phyloP scores from a whole-genome alignment of 192 early-diverging fungal genomes.

The Ambispora gerdemannii region DNA sequence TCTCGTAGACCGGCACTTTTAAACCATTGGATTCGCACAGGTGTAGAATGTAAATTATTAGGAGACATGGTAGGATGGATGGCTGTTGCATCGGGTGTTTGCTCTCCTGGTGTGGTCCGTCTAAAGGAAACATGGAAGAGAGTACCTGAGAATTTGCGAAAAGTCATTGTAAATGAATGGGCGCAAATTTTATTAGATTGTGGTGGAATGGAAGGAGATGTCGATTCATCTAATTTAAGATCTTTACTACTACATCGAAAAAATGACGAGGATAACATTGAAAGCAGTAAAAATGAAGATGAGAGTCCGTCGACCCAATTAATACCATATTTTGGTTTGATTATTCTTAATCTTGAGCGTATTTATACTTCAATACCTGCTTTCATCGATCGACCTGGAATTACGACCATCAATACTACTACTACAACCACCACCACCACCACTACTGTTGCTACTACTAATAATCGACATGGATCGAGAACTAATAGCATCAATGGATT shows the following conservation, averaged over 20 bases:
- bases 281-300: too few species aligned
- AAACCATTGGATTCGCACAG: slow-evolving; percentile 68
- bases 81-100: slow-evolving; percentile 64
- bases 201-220: slow-evolving; percentile 49
- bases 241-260: too few species aligned
- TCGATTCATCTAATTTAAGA: slow-evolving; percentile 48
- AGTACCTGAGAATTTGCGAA: slow-evolving; percentile 47
- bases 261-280: too few species aligned
- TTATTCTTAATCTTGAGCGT: slow-evolving; percentile 52
- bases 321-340: slow-evolving; percentile 63
- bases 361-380: slow-evolving; percentile 40
- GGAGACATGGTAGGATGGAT: slow-evolving; percentile 66
- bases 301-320: too few species aligned
- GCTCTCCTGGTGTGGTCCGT: slow-evolving; percentile 61
- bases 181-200: slow-evolving; percentile 41
- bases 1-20: slow-evolving; percentile 52
- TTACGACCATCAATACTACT: background rate
- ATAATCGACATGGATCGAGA: background rate
- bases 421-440: background rate
- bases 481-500: slow-evolving; percentile 26
- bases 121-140: slow-evolving; percentile 69
- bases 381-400: background rate
- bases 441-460: background rate
- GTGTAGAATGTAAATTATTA: slow-evolving; percentile 47
- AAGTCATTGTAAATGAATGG: slow-evolving; percentile 56